Evolutionary conservation across 805 yeast genomes (phyloP).

Genomic region (Pichia rugopelliculosa): DNA sequence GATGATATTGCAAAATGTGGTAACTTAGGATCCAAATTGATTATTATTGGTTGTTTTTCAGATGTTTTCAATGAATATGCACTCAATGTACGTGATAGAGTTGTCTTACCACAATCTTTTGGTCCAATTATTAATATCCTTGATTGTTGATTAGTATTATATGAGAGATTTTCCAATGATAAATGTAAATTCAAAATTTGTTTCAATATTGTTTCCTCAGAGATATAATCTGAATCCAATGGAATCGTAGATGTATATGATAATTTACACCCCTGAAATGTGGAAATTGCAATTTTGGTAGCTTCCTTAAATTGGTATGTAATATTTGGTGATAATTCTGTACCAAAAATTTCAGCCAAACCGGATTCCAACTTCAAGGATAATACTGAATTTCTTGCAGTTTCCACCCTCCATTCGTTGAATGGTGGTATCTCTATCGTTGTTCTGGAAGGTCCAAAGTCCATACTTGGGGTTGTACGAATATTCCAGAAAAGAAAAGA

Average conservation of each 20-base stretch:
- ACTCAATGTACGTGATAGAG: constrained; percentile 58
- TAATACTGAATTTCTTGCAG: neutral
- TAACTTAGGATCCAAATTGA: constrained; percentile 70
- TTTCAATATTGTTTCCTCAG: constrained; percentile 49
- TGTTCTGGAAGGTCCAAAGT: constrained; percentile 5
- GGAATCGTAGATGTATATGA: constrained; percentile 40
- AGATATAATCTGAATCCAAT: constrained; percentile 46
- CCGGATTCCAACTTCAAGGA: constrained; percentile 44
- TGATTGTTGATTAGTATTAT: constrained; percentile 29
- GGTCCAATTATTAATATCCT: constrained; percentile 71
- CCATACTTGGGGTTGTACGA: neutral
- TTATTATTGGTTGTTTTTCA: constrained; percentile 51
- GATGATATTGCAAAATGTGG: constrained; percentile 62
- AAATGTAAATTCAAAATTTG: constrained; percentile 68
- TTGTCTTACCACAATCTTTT: constrained; percentile 68
- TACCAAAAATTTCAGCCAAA: constrained; percentile 84
- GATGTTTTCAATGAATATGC: constrained; percentile 68
- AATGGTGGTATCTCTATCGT: constrained; percentile 18
- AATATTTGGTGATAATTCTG: constrained; percentile 72
- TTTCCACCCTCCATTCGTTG: constrained; percentile 5
- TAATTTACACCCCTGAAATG: constrained; percentile 61
- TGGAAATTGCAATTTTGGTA: constrained; percentile 45
- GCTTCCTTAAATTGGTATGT: constrained; percentile 51
- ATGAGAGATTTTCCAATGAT: constrained; percentile 52
- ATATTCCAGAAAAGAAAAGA: no score